Percentiles rank a stretch among this genome's conserved stretches.
These are phyloP conservation scores for Verticillium nonalfalfae DNA, from an alignment of 2,329 filamentous ascomycete species.

Conservation along the genomic window DNA sequence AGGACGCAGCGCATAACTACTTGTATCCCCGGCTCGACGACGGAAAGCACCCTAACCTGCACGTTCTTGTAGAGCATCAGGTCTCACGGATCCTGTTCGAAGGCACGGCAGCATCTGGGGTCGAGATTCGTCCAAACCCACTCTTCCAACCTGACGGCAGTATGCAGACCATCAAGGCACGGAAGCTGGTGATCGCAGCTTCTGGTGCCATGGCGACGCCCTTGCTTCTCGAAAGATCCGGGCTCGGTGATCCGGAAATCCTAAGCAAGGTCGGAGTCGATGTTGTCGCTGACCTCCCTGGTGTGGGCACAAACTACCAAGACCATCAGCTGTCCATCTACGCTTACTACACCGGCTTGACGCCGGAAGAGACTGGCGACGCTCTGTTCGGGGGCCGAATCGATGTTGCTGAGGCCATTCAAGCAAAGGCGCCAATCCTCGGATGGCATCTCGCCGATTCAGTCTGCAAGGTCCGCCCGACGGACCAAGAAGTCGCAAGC, in stretches of 20 bases:
- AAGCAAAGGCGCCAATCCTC: conserved; percentile 39
- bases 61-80: conserved; percentile 44
- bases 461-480: conserved; percentile 49
- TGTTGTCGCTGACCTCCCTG: conserved; percentile 37
- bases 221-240: conserved; percentile 54
- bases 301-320: conserved; percentile 47
- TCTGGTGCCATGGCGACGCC: conserved; percentile 48
- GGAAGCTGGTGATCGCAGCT: conserved; percentile 44
- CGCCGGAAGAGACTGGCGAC: conserved; percentile 35
- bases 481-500: conserved; percentile 40
- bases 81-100: conserved; percentile 46
- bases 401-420: conserved; percentile 36
- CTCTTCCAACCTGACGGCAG: conserved; percentile 27
- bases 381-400: conserved; percentile 40
- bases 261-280: conserved; percentile 40
- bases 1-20: conserved; percentile 51
- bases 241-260: conserved; percentile 45
- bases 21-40: conserved; percentile 44
- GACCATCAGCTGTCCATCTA: conserved; percentile 50
- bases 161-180: conserved; percentile 34
- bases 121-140: conserved; percentile 47
- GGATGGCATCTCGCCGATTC: conserved; percentile 54
- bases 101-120: conserved; percentile 43
- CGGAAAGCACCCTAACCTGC: conserved; percentile 42
- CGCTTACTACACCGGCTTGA: conserved; percentile 33